Evolutionary conservation across 306 rosid species (phyloP).

Genomic region (Quercus dentata): DNA sequence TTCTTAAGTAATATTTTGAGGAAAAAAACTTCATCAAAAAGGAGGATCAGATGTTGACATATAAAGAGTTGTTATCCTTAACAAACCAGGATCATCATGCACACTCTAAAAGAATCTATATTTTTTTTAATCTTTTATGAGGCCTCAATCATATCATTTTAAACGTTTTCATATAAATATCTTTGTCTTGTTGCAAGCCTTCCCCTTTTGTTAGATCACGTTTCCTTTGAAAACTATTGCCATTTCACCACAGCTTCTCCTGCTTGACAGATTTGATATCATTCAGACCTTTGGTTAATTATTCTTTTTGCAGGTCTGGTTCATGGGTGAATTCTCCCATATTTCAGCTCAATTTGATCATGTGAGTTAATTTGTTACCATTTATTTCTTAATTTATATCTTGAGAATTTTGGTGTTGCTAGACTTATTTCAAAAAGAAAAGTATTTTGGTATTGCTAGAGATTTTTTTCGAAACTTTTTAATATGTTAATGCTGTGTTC

Average conservation of each 20-base stretch:
- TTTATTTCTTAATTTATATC: constrained; percentile 11
- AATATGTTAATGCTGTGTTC: constrained; percentile 1
- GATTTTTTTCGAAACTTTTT: constrained; percentile 4
- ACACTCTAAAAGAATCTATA: too few relatives aligned
- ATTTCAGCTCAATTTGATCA: constrained; percentile 58
- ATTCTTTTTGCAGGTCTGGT: constrained; percentile 59
- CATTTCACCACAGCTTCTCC: too few relatives aligned
- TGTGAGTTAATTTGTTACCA: constrained; percentile 42
- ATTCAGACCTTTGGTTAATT: constrained; percentile 6
- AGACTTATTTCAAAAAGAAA: background rate
- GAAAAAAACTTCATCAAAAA: constrained; percentile 1
- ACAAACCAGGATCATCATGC: too few relatives aligned
- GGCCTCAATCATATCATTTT: too few relatives aligned
- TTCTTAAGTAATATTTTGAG: too few relatives aligned
- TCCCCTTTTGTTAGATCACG: too few relatives aligned
- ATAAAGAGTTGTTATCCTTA: background rate
- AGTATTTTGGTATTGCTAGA: background rate
- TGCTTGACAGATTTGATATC: constrained; percentile 2
- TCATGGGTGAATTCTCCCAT: constrained; percentile 78
- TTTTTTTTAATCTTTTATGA: too few relatives aligned
- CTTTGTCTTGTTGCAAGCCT: too few relatives aligned
- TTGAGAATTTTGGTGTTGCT: background rate
- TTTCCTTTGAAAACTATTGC: too few relatives aligned
- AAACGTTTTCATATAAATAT: too few relatives aligned
- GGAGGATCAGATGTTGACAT: background rate